phyloP scores from a whole-genome alignment of 441 rosid species.

The Eruca vesicaria region DNA sequence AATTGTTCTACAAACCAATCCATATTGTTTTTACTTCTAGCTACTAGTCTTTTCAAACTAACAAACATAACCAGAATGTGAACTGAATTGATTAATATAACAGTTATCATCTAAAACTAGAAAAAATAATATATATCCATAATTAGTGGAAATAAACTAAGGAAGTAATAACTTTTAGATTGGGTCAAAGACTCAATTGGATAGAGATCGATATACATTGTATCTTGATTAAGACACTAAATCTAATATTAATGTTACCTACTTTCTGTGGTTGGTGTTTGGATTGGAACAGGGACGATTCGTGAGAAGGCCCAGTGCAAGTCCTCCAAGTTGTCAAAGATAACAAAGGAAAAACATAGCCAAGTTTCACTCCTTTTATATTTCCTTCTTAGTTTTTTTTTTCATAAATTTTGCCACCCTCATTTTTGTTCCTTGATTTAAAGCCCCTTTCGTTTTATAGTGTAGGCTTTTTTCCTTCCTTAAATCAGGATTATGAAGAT shows the following conservation, averaged over 20 bases:
- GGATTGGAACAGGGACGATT: constrained; percentile 48
- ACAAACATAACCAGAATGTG: neutral
- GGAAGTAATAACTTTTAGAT: neutral
- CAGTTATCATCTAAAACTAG: neutral
- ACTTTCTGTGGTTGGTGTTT: constrained; percentile 31
- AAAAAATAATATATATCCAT: neutral
- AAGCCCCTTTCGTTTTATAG: neutral
- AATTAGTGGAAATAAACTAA: neutral
- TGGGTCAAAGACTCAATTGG: neutral
- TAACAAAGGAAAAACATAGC: constrained; percentile 17
- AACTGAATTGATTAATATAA: neutral
- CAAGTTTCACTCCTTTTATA: constrained; percentile 16
- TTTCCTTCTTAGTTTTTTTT: constrained; percentile 15
- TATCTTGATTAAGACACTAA: constrained; percentile 23
- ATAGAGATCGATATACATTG: neutral
- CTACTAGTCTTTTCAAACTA: neutral
- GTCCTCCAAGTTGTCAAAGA: constrained; percentile 38
- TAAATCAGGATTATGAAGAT: constrained; percentile 5
- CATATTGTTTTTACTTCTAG: neutral
- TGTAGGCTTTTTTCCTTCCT: constrained; percentile 7
- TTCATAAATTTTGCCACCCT: constrained; percentile 20
- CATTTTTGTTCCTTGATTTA: constrained; percentile 5
- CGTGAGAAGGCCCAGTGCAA: constrained; percentile 48
- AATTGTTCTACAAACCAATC: neutral
- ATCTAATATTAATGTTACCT: no score